phyloP scores from a whole-genome alignment of 2,329 filamentous ascomycete species.

The Torrubiellomyces zombiae region DNA sequence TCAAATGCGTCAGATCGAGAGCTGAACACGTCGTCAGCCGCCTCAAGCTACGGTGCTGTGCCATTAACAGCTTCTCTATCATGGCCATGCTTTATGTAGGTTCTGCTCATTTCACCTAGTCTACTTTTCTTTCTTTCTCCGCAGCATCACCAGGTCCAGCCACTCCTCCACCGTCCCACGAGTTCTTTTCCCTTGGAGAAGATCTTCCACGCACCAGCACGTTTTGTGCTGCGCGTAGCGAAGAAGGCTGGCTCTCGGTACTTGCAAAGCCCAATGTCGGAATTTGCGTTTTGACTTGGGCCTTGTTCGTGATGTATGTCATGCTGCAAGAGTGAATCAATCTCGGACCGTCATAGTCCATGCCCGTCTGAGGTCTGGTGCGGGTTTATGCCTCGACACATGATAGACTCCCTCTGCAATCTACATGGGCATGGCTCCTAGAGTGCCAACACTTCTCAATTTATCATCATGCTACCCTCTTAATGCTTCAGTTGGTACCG shows the following conservation, averaged over 20 bases:
- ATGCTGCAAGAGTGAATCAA: constrained; percentile 26
- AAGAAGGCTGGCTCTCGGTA: constrained; percentile 21
- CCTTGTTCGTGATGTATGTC: constrained; percentile 4
- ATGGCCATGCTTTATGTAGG: too few relatives aligned
- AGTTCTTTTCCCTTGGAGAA: constrained; percentile 18
- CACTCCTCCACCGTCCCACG: constrained; percentile 14
- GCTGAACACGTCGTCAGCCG: too few relatives aligned
- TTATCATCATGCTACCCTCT: constrained; percentile 1
- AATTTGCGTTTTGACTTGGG: constrained; percentile 1
- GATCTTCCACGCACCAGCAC: constrained; percentile 17
- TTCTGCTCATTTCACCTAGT: too few relatives aligned
- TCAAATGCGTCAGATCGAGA: too few relatives aligned
- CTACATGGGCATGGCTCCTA: constrained; percentile 34
- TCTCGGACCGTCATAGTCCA: constrained; percentile 41
- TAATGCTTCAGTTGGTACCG: constrained; percentile 1
- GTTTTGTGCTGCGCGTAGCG: constrained; percentile 19
- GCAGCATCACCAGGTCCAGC: constrained; percentile 15
- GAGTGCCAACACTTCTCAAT: constrained; percentile 26
- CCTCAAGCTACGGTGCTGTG: too few relatives aligned
- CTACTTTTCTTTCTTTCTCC: neutral
- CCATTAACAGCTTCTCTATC: too few relatives aligned
- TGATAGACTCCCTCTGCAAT: too few relatives aligned
- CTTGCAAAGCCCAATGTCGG: constrained; percentile 1
- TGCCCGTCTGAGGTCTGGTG: constrained; percentile 21
- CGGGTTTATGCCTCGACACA: too few relatives aligned